phyloP scores from a whole-genome alignment of 805 yeast species.

The Dipodascus albidus region DNA sequence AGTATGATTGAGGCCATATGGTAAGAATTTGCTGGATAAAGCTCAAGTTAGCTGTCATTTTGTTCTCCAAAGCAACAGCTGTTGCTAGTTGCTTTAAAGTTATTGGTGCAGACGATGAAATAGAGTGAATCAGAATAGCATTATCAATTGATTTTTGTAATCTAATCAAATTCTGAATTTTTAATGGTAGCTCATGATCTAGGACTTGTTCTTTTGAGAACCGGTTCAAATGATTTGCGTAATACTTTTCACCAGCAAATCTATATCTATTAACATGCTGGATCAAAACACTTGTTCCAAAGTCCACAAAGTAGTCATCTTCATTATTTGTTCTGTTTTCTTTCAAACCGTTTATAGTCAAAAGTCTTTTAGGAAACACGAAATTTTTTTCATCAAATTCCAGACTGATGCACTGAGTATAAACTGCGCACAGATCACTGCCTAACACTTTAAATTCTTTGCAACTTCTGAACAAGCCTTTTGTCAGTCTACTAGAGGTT shows the following conservation, averaged over 20 bases:
- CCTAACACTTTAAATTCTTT: not conserved
- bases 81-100: not conserved
- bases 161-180: not conserved
- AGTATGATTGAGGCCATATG: constrained; percentile 18
- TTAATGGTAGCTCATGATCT: not conserved
- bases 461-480: not conserved
- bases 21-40: constrained; percentile 15
- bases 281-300: not conserved
- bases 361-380: not conserved
- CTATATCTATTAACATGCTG: not conserved
- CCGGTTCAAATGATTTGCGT: not conserved
- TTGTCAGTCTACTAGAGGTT: not conserved
- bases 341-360: not conserved
- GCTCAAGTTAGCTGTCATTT: constrained; percentile 7
- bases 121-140: not conserved
- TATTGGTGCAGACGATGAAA: not conserved
- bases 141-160: not conserved
- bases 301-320: not conserved
- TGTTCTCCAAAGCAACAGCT: not conserved
- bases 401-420: not conserved
- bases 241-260: not conserved
- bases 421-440: not conserved
- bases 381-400: not conserved
- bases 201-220: not conserved
- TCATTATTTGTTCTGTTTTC: not conserved